Conservation (phyloP, 1,284 basidiomycete genomes). For the Ceratobasidium sp. region DNA sequence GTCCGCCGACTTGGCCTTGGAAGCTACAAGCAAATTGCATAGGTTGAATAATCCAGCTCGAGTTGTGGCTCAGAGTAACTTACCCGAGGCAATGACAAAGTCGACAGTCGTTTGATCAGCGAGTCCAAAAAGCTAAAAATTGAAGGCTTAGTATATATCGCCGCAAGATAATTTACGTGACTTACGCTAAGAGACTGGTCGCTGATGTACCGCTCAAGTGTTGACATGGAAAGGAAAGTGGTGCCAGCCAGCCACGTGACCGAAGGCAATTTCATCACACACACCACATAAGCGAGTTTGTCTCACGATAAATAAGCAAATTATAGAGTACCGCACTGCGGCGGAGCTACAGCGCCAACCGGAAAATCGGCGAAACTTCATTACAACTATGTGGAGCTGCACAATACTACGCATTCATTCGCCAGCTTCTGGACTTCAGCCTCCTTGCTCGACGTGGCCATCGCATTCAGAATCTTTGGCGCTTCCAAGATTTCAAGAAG, state of each 20-base stretch:
- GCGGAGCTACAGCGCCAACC: too few relatives aligned
- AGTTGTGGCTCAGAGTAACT: constrained; percentile 47
- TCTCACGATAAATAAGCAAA: neutral
- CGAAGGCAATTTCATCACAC: too few relatives aligned
- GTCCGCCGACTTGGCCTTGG: constrained; percentile 80
- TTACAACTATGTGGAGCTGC: neutral
- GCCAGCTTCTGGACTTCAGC: constrained; percentile 22
- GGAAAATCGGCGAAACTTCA: too few relatives aligned
- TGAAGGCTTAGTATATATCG: neutral
- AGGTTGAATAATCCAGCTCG: neutral
- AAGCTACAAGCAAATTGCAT: constrained; percentile 59
- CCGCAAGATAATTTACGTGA: constrained; percentile 39
- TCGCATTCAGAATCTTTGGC: constrained; percentile 57
- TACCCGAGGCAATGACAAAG: constrained; percentile 84
- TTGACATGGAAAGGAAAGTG: constrained; percentile 46
- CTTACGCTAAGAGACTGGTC: constrained; percentile 83
- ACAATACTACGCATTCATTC: constrained; percentile 28
- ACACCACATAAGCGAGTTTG: too few relatives aligned
- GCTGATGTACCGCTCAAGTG: constrained; percentile 79
- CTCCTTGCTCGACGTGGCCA: constrained; percentile 42
- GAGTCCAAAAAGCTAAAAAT: constrained; percentile 73
- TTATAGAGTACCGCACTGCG: too few relatives aligned
- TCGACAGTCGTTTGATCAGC: constrained; percentile 83
- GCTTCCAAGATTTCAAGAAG: constrained; percentile 76
- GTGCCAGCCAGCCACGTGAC: neutral